Conservation (phyloP, 1,284 basidiomycete genomes). For the Puccinia hordei region DNA sequence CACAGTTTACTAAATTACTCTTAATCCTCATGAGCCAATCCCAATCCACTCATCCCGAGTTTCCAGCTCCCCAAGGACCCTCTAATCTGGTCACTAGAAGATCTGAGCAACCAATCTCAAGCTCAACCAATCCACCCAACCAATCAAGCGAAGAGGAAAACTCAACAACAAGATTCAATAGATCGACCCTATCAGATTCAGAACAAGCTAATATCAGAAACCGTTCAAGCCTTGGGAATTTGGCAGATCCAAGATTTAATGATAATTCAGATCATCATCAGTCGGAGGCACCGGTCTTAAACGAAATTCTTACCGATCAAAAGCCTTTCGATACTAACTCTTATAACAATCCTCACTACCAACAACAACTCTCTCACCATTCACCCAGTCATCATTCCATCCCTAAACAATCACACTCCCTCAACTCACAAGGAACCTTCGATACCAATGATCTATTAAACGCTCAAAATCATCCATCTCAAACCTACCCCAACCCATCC, state of each 20-base stretch:
- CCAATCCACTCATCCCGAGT: not conserved
- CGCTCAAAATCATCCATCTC: too few relatives aligned
- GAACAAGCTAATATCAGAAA: not conserved
- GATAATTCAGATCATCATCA: not conserved
- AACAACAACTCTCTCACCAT: not conserved
- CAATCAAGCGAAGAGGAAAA: not conserved
- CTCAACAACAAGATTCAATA: not conserved
- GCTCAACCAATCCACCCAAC: not conserved
- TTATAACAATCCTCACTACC: not conserved
- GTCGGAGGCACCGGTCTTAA: not conserved
- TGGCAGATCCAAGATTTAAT: not conserved
- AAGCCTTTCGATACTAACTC: not conserved
- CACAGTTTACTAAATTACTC: not conserved
- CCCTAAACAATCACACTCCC: not conserved
- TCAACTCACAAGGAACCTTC: too few relatives aligned
- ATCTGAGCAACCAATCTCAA: not conserved
- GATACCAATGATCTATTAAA: too few relatives aligned
- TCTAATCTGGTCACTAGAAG: not conserved
- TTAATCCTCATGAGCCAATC: not conserved
- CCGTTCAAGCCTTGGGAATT: not conserved
- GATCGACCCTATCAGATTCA: not conserved
- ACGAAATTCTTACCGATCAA: not conserved
- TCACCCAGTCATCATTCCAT: too few relatives aligned
- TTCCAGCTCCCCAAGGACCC: not conserved
- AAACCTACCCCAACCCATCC: not conserved